Percentiles rank a stretch among this genome's conserved stretches.
phyloP scores from a whole-genome alignment of 306 rosid genomes.

The Castanea sativa region DNA sequence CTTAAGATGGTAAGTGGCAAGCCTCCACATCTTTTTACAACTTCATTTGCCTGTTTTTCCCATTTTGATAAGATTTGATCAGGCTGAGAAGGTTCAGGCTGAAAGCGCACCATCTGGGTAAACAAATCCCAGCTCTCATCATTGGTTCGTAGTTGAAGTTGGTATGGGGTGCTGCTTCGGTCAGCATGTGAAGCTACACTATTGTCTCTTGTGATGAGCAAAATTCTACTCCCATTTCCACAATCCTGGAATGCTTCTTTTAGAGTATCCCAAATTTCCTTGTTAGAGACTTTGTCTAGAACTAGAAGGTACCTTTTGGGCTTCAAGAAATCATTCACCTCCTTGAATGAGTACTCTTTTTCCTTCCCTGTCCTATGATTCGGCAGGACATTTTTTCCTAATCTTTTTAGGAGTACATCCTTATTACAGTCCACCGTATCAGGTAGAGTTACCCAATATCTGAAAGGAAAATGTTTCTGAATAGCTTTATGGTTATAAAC shows the following conservation, averaged over 20 bases:
- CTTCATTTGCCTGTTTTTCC: conserved; percentile 20
- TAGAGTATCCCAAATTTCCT: neutral
- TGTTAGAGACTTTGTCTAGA: neutral
- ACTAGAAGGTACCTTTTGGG: neutral
- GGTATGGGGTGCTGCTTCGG: neutral
- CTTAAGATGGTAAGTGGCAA: conserved; percentile 30
- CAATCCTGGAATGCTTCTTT: neutral
- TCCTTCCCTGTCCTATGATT: no score
- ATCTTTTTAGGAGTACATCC: no score
- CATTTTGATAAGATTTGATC: neutral
- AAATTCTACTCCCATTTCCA: conserved; percentile 18
- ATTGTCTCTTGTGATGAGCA: conserved; percentile 26
- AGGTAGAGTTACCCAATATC: neutral
- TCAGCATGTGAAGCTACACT: conserved; percentile 15
- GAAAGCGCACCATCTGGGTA: conserved; percentile 18
- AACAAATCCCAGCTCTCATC: conserved; percentile 30
- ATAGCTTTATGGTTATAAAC: neutral
- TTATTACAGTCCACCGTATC: no score
- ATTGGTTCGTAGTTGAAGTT: conserved; percentile 27
- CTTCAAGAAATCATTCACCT: no score
- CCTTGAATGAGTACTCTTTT: no score
- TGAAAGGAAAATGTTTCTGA: neutral
- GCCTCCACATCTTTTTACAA: conserved; percentile 27
- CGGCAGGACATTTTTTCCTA: no score
- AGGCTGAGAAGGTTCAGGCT: no score